Evolutionary conservation across 2,329 filamentous ascomycete species (phyloP).

Genomic region (Aspergillus novoparasiticus): DNA sequence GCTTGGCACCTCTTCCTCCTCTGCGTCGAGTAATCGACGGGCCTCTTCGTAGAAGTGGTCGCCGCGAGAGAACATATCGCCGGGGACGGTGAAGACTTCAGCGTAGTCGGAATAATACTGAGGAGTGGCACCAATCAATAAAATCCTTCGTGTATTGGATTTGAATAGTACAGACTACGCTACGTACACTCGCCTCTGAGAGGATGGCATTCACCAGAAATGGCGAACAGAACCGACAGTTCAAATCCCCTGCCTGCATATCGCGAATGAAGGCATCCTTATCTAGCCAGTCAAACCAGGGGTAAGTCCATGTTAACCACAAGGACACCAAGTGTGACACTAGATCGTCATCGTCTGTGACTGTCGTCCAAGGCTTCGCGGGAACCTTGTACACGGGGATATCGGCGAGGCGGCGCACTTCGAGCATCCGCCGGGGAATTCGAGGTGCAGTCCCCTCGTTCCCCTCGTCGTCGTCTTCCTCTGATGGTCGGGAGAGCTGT

Average conservation of each 20-base stretch:
- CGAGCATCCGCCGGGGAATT: conserved; percentile 20
- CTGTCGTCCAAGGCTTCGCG: conserved; percentile 36
- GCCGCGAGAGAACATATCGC: conserved; percentile 26
- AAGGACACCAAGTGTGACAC: conserved; percentile 38
- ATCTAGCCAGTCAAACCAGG: conserved; percentile 34
- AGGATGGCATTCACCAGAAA: conserved; percentile 41
- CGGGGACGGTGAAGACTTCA: conserved; percentile 29
- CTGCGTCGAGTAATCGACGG: conserved; percentile 28
- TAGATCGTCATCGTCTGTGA: conserved; percentile 34
- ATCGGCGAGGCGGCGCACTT: conserved; percentile 30
- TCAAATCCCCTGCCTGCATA: conserved; percentile 29
- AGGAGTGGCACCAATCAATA: conserved; percentile 4
- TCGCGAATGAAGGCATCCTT: conserved; percentile 31
- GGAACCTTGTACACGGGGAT: conserved; percentile 29
- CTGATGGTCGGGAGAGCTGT: conserved; percentile 13
- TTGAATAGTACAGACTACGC: background rate
- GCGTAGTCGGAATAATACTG: conserved; percentile 29
- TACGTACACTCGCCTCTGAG: conserved; percentile 35
- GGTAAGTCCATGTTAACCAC: conserved; percentile 37
- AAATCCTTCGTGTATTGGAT: background rate
- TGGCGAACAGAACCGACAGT: conserved; percentile 34
- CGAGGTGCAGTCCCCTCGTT: background rate
- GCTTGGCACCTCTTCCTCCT: conserved; percentile 25
- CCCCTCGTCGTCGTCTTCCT: conserved; percentile 8
- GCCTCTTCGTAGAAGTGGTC: conserved; percentile 36